Conservation (phyloP, 2,329 filamentous ascomycete species). For the Beauveria pseudobassiana region DNA sequence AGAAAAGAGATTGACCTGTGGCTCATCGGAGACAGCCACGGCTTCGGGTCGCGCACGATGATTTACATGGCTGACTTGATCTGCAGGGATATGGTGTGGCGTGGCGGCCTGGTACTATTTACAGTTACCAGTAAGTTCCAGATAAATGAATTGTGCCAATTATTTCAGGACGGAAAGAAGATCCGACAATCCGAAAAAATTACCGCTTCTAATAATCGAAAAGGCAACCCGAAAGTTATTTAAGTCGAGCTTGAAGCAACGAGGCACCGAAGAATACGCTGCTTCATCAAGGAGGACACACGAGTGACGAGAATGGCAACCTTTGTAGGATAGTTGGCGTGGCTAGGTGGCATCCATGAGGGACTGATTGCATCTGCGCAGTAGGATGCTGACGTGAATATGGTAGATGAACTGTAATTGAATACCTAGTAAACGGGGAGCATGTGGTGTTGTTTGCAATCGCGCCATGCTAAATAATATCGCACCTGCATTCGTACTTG, state of each 20-base stretch:
- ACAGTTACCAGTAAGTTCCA: not conserved
- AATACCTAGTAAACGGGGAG: too few species aligned
- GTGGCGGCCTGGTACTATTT: not conserved
- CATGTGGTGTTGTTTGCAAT: too few species aligned
- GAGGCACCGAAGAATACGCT: not conserved
- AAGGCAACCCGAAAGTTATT: not conserved
- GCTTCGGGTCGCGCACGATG: not conserved
- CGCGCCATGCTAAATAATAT: too few species aligned
- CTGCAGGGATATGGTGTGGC: not conserved
- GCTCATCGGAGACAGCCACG: not conserved
- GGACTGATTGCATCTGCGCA: not conserved
- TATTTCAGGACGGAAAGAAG: not conserved
- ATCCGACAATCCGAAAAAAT: too few species aligned
- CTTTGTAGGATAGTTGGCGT: not conserved
- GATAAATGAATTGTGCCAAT: not conserved
- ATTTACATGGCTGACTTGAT: not conserved
- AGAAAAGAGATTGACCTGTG: not conserved
- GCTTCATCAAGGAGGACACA: constrained; percentile 2
- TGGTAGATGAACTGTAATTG: too few species aligned
- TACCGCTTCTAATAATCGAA: too few species aligned
- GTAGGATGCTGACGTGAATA: too few species aligned
- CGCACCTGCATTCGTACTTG: not conserved
- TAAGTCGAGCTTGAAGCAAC: not conserved
- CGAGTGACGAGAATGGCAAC: not conserved
- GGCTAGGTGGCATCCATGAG: not conserved